Evolutionary conservation across 2,329 filamentous ascomycete species (phyloP).

Genomic region (Pseudogymnoascus sp.): DNA sequence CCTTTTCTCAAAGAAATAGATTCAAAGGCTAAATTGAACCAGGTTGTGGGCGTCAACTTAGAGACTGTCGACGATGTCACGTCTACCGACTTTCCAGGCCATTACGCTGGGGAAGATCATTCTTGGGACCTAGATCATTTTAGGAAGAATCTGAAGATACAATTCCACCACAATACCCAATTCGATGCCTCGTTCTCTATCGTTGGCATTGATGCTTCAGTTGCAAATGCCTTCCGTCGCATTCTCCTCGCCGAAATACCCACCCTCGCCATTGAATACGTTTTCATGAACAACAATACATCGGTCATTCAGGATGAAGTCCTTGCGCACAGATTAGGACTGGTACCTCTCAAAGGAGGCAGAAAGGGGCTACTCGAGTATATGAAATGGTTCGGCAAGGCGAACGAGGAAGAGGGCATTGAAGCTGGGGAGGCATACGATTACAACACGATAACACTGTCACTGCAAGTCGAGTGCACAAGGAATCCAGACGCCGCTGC

Average conservation of each 20-base stretch:
- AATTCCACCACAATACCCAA: slow-evolving; percentile 76
- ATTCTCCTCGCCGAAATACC: slow-evolving; percentile 93
- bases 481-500: slow-evolving; percentile 65
- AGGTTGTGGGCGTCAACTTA: slow-evolving; percentile 80
- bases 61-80: slow-evolving; percentile 87
- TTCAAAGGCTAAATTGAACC: slow-evolving; percentile 15
- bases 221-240: slow-evolving; percentile 95
- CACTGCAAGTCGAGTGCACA: slow-evolving; percentile 71
- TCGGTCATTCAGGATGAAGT: slow-evolving; percentile 98
- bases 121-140: slow-evolving; percentile 72
- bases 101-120: slow-evolving; percentile 82
- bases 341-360: slow-evolving; percentile 80
- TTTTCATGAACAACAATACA: slow-evolving; percentile 93
- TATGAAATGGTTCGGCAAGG: slow-evolving; percentile 75
- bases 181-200: slow-evolving; percentile 83
- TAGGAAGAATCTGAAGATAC: slow-evolving; percentile 59
- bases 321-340: slow-evolving; percentile 77
- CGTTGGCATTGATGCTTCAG: slow-evolving; percentile 80
- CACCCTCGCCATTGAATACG: slow-evolving; percentile 85
- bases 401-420: slow-evolving; percentile 52
- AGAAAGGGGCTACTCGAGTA: slow-evolving; percentile 67
- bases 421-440: slow-evolving; percentile 54
- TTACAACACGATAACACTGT: slow-evolving; percentile 79
- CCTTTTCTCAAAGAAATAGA: background rate
- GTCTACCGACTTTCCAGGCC: slow-evolving; percentile 85